Conservation (phyloP, 441 rosid genomes). For the Populus trichocarpa region DNA sequence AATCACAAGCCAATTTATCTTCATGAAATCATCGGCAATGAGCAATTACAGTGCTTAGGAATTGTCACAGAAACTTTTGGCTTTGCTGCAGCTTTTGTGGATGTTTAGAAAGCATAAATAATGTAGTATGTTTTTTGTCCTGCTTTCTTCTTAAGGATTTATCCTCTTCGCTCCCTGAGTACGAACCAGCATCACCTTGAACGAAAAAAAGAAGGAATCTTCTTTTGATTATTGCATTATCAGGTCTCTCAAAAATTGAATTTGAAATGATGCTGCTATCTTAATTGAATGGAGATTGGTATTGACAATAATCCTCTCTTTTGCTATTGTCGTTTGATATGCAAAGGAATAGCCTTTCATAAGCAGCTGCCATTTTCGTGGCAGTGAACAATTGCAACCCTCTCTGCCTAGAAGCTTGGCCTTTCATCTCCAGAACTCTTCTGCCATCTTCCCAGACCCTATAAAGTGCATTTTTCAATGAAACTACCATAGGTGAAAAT, state of each 20-base stretch:
- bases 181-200: neutral
- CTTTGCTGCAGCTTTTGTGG: neutral
- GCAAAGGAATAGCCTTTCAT: conserved; percentile 80
- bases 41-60: neutral
- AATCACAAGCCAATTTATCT: neutral
- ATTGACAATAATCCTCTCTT: conserved; percentile 28
- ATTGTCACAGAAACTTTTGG: neutral
- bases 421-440: conserved; percentile 59
- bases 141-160: neutral
- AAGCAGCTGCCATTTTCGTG: conserved; percentile 77
- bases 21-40: neutral
- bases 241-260: neutral
- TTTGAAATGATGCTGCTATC: neutral
- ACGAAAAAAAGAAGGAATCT: neutral
- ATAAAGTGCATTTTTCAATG: conserved; percentile 49
- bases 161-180: neutral
- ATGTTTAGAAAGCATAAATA: neutral
- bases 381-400: conserved; percentile 75
- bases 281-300: conserved; percentile 13
- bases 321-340: conserved; percentile 36
- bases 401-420: conserved; percentile 52
- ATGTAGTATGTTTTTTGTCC: neutral
- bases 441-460: conserved; percentile 55
- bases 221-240: neutral
- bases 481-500: conserved; percentile 65